Conservation (phyloP, 257 asterid genomes). For the Gardenia jasminoides region DNA sequence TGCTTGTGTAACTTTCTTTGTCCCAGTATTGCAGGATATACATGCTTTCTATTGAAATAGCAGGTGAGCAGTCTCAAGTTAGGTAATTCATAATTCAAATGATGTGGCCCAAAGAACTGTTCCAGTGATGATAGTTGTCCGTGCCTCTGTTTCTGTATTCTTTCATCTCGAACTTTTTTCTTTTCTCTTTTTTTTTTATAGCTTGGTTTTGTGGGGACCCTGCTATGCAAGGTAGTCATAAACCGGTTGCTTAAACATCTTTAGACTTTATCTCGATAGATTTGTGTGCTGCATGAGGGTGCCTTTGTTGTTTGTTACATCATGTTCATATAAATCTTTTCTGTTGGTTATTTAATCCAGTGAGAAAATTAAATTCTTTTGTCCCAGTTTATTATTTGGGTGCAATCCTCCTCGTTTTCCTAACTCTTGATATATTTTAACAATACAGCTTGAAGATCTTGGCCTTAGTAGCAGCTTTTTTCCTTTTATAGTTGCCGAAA, state of each 20-base stretch:
- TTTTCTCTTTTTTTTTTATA: too few relatives aligned
- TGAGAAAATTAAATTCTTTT: neutral
- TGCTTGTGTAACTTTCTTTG: neutral
- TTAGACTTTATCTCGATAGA: neutral
- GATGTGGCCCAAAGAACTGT: neutral
- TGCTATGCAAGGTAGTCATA: too few relatives aligned
- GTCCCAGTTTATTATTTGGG: neutral
- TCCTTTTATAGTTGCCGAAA: conserved; percentile 72
- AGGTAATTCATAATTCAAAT: neutral
- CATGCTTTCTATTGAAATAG: neutral
- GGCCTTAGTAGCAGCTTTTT: conserved; percentile 67
- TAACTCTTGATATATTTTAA: neutral
- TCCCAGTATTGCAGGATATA: neutral
- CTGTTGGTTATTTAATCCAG: neutral
- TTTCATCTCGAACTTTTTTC: too few relatives aligned
- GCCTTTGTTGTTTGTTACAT: neutral
- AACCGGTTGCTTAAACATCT: neutral
- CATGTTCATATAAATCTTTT: neutral
- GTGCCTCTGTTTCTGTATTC: neutral
- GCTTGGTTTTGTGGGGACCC: neutral
- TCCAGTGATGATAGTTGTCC: neutral
- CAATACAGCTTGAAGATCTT: conserved; percentile 56
- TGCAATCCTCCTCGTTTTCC: neutral
- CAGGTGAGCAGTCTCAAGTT: neutral
- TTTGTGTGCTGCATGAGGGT: neutral